Evolutionary conservation across 306 rosid genomes (phyloP).

Genomic region (Malus domestica): DNA sequence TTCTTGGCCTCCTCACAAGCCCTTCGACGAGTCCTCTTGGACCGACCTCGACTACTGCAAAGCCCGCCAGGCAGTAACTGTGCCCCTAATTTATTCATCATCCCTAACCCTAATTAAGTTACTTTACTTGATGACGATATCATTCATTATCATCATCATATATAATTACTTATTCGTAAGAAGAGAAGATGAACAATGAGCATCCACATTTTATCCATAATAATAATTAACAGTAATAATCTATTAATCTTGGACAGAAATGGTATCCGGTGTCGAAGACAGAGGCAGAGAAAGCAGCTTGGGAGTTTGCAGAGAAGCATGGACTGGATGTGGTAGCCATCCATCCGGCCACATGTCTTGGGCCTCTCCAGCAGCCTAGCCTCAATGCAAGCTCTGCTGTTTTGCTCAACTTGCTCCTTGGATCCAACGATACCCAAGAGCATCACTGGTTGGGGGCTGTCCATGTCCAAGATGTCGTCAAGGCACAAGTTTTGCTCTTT

Average conservation of each 20-base stretch:
- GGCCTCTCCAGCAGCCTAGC: constrained; percentile 50
- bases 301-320: constrained; percentile 43
- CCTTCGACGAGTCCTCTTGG: constrained; percentile 69
- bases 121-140: too few relatives aligned
- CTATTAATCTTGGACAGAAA: constrained; percentile 12
- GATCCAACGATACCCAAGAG: constrained; percentile 69
- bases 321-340: constrained; percentile 60
- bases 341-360: constrained; percentile 64
- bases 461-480: constrained; percentile 70
- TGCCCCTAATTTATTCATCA: too few relatives aligned
- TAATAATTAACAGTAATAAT: neutral
- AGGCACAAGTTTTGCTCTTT: constrained; percentile 47
- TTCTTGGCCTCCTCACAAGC: constrained; percentile 42
- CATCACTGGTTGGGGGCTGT: constrained; percentile 84
- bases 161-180: too few relatives aligned
- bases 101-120: neutral
- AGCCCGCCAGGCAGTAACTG: constrained; percentile 19
- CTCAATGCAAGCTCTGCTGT: constrained; percentile 82
- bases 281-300: constrained; percentile 71
- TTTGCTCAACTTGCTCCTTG: constrained; percentile 51
- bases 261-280: constrained; percentile 95
- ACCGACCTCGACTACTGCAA: constrained; percentile 65
- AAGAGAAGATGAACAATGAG: too few relatives aligned
- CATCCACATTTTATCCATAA: too few relatives aligned
- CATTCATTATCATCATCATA: too few relatives aligned